Evolutionary conservation across 441 rosid genomes (phyloP).

Genomic region (Erysimum cheiri): DNA sequence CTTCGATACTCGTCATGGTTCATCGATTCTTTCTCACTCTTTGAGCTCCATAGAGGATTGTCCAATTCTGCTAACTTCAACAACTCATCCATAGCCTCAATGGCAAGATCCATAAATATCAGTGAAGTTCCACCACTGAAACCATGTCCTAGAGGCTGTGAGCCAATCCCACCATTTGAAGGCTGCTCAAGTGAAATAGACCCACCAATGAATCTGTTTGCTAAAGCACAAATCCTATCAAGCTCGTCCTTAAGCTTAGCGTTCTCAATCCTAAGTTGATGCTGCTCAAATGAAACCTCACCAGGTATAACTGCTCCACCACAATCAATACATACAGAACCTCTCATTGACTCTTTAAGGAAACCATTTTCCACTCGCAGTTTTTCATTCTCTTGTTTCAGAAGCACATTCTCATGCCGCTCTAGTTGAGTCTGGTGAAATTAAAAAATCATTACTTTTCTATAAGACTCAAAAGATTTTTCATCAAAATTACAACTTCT

Average conservation of each 20-base stretch:
- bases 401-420: constrained; percentile 58
- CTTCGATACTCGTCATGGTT: constrained; percentile 54
- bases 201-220: constrained; percentile 61
- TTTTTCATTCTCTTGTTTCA: constrained; percentile 57
- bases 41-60: constrained; percentile 51
- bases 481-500: not conserved
- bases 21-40: constrained; percentile 50
- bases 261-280: constrained; percentile 59
- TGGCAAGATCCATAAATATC: constrained; percentile 48
- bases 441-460: not conserved
- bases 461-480: not conserved
- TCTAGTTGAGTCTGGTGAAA: constrained; percentile 60
- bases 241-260: constrained; percentile 60
- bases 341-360: constrained; percentile 51
- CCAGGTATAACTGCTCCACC: constrained; percentile 55
- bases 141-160: constrained; percentile 43
- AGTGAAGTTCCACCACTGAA: constrained; percentile 43
- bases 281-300: constrained; percentile 51
- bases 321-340: constrained; percentile 57
- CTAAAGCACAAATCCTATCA: constrained; percentile 45
- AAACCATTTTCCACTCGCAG: constrained; percentile 55
- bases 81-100: constrained; percentile 58
- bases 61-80: constrained; percentile 53
- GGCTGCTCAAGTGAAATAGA: constrained; percentile 46
- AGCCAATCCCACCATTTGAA: constrained; percentile 48